These are phyloP conservation scores for Torulaspora quercuum DNA, from an alignment of 805 yeast genomes.

Conservation along the genomic window DNA sequence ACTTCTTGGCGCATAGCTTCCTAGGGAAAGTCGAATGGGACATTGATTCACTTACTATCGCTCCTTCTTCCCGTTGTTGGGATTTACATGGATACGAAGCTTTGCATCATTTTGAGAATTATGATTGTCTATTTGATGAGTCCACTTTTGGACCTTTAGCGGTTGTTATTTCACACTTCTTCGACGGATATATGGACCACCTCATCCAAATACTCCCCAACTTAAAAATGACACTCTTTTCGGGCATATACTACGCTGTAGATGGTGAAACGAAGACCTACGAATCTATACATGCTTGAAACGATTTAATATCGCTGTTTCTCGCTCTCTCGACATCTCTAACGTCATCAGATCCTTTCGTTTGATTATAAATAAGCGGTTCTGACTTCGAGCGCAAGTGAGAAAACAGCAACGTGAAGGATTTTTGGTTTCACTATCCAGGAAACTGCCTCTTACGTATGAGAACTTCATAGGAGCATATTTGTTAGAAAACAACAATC, in stretches of 20 bases:
- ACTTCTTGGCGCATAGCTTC: slow-evolving; percentile 40
- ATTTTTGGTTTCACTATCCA: too few species aligned
- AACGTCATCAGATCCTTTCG: too few species aligned
- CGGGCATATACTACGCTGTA: slow-evolving; percentile 43
- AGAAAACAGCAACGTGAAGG: too few species aligned
- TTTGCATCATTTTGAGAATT: slow-evolving; percentile 41
- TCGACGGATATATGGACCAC: slow-evolving; percentile 41
- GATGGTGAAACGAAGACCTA: slow-evolving; percentile 17
- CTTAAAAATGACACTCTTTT: slow-evolving; percentile 36
- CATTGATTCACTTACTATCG: slow-evolving; percentile 31
- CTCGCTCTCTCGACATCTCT: too few species aligned
- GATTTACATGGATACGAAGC: slow-evolving; percentile 47
- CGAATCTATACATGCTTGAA: slow-evolving; percentile 29
- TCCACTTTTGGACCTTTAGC: slow-evolving; percentile 42
- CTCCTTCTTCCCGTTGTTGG: slow-evolving; percentile 43
- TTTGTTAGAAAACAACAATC: too few species aligned
- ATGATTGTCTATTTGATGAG: slow-evolving; percentile 44
- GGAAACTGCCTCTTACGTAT: too few species aligned
- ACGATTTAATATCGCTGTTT: too few species aligned
- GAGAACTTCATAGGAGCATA: too few species aligned
- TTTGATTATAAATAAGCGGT: too few species aligned
- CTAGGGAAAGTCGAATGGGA: slow-evolving; percentile 28
- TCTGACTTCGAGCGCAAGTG: too few species aligned
- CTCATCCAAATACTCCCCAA: slow-evolving; percentile 37
- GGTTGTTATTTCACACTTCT: slow-evolving; percentile 46